Evolutionary conservation across 495 filamentous ascomycete species (phyloP).

Genomic region (Trichocladium uniseriatum): DNA sequence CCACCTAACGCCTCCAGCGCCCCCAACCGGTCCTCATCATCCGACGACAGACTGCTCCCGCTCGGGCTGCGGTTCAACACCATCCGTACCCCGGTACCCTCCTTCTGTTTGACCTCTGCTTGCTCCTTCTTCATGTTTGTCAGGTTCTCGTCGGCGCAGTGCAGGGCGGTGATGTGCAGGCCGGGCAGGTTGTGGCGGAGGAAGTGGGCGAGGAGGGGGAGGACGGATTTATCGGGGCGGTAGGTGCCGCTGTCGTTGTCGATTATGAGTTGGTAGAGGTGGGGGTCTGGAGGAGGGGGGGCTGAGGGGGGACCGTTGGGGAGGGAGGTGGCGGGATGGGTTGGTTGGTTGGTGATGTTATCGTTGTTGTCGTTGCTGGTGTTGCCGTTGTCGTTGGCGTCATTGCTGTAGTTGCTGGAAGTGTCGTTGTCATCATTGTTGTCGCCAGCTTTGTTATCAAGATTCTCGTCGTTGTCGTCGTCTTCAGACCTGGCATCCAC

Average conservation of each 20-base stretch:
- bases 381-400: neutral
- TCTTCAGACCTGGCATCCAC: slow-evolving; percentile 8
- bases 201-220: slow-evolving; percentile 61
- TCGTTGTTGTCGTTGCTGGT: neutral
- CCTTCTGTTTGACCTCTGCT: slow-evolving; percentile 46
- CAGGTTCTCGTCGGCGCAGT: slow-evolving; percentile 62
- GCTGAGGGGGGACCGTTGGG: slow-evolving; percentile 32
- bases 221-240: slow-evolving; percentile 63
- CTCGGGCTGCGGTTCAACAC: slow-evolving; percentile 52
- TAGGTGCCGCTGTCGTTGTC: slow-evolving; percentile 96
- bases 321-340: slow-evolving; percentile 15
- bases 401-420: too few species aligned
- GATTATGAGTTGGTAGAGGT: slow-evolving; percentile 76
- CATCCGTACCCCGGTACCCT: slow-evolving; percentile 53
- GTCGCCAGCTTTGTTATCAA: neutral
- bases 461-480: slow-evolving; percentile 10
- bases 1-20: slow-evolving; percentile 32
- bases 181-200: slow-evolving; percentile 63
- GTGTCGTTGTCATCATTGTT: too few species aligned
- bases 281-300: slow-evolving; percentile 45
- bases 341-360: too few species aligned
- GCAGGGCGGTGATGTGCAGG: slow-evolving; percentile 57
- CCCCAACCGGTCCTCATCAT: slow-evolving; percentile 65
- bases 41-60: slow-evolving; percentile 53
- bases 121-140: slow-evolving; percentile 43